phyloP scores from a whole-genome alignment of 306 rosid species.

The Ochetophila trinervis region DNA sequence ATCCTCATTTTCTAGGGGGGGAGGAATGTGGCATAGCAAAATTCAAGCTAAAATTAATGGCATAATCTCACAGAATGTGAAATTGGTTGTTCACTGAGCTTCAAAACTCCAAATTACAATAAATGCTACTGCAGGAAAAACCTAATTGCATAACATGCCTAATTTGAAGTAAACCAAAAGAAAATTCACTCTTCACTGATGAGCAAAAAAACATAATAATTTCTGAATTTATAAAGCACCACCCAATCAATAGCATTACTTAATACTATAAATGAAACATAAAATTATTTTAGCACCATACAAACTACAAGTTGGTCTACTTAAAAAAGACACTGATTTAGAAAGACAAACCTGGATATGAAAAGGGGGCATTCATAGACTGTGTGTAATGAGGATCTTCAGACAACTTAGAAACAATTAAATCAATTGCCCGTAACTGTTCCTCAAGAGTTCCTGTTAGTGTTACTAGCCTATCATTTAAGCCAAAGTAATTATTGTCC shows the following conservation, averaged over 20 bases:
- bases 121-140: too few relatives aligned
- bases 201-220: too few relatives aligned
- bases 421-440: constrained; percentile 86
- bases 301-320: neutral
- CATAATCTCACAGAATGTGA: neutral
- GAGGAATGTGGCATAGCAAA: too few relatives aligned
- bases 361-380: constrained; percentile 87
- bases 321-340: constrained; percentile 4
- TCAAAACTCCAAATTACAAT: too few relatives aligned
- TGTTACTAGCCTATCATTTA: constrained; percentile 93
- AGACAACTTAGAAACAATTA: constrained; percentile 80
- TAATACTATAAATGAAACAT: neutral
- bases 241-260: neutral
- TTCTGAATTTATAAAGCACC: too few relatives aligned
- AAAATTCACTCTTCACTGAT: too few relatives aligned
- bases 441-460: constrained; percentile 88
- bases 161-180: too few relatives aligned
- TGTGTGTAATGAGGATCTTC: constrained; percentile 94
- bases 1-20: neutral
- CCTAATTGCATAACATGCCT: too few relatives aligned
- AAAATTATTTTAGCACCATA: neutral
- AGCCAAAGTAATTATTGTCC: constrained; percentile 86
- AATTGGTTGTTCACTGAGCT: neutral
- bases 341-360: constrained; percentile 78
- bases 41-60: neutral